Conservation (phyloP, 2,329 filamentous ascomycete species). For the Metarhizium robertsii region DNA sequence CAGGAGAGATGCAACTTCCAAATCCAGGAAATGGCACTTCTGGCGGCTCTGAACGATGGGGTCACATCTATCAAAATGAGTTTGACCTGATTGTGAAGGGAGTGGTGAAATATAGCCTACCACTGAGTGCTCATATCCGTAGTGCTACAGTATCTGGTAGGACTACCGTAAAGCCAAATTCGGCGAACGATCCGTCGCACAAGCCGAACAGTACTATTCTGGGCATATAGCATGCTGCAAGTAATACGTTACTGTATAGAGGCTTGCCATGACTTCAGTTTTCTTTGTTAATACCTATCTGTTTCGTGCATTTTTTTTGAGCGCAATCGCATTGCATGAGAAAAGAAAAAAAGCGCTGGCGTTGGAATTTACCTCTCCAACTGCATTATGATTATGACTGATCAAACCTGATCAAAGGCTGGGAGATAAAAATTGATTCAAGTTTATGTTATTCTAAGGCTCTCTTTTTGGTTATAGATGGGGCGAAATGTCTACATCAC, state of each 20-base stretch:
- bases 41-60: slow-evolving; percentile 80
- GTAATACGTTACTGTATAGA: background rate
- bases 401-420: slow-evolving; percentile 15
- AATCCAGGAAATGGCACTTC: slow-evolving; percentile 85
- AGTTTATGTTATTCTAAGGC: slow-evolving; percentile 10
- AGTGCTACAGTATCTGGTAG: slow-evolving; percentile 52
- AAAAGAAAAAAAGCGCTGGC: slow-evolving; percentile 18
- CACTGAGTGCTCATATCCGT: slow-evolving; percentile 49
- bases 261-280: background rate
- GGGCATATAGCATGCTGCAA: slow-evolving; percentile 4
- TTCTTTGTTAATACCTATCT: background rate
- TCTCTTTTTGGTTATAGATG: slow-evolving; percentile 16
- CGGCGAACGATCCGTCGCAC: slow-evolving; percentile 50
- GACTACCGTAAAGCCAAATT: slow-evolving; percentile 52
- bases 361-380: slow-evolving; percentile 22
- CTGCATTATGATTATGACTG: slow-evolving; percentile 18
- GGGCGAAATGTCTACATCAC: slow-evolving; percentile 2
- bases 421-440: slow-evolving; percentile 11
- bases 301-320: slow-evolving; percentile 18
- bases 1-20: slow-evolving; percentile 72
- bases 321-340: slow-evolving; percentile 27
- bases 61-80: slow-evolving; percentile 78
- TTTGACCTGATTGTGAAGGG: slow-evolving; percentile 92
- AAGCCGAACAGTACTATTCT: slow-evolving; percentile 64
- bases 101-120: slow-evolving; percentile 71